A percentile compares a stretch with the other conserved stretches of the same genome.
These are phyloP conservation scores for Diplocarpon rosae DNA, from an alignment of 2,329 filamentous ascomycete species.

Conservation along the genomic window DNA sequence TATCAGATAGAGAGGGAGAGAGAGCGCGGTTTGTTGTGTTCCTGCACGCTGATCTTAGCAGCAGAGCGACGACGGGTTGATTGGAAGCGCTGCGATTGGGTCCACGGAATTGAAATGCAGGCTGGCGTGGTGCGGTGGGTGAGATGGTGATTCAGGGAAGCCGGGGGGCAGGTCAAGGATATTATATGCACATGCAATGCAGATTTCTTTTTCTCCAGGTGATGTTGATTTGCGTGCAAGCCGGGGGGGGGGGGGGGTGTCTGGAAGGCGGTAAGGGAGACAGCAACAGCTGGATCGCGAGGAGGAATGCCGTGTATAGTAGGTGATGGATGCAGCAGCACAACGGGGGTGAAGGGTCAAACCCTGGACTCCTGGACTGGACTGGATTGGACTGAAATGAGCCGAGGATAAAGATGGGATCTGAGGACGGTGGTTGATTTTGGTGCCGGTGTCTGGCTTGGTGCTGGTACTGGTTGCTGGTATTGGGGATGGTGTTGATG, in stretches of 20 bases:
- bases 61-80: constrained; percentile 15
- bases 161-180: constrained; percentile 4
- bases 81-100: constrained; percentile 16
- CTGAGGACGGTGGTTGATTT: no score
- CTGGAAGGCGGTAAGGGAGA: constrained; percentile 11
- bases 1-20: not conserved
- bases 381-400: no score
- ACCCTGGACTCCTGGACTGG: no score
- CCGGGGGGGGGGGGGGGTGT: constrained; percentile 1
- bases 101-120: constrained; percentile 19
- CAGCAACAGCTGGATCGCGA: constrained; percentile 5
- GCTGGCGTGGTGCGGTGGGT: constrained; percentile 10
- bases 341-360: no score
- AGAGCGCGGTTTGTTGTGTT: constrained; percentile 20
- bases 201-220: no score
- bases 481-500: no score
- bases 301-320: constrained; percentile 9
- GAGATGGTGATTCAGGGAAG: constrained; percentile 13
- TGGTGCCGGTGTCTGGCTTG: no score
- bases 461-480: no score
- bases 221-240: not conserved
- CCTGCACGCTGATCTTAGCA: constrained; percentile 25
- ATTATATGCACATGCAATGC: not conserved
- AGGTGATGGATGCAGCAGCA: not conserved
- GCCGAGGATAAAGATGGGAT: no score